These are phyloP conservation scores for Begonia loranthoides DNA, from an alignment of 306 rosid genomes.

Conservation along the genomic window DNA sequence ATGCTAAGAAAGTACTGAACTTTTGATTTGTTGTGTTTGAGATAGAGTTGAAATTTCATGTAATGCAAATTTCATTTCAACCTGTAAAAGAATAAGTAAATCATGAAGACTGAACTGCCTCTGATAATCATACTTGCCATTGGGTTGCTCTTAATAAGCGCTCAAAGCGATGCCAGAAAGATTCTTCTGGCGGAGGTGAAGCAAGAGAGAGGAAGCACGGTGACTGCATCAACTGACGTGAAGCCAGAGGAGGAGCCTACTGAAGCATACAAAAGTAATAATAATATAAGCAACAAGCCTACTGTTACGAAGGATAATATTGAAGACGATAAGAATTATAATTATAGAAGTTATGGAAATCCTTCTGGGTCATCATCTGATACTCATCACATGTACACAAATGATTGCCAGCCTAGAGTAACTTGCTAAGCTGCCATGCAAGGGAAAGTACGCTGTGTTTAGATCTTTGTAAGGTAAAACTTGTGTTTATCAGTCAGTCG, in stretches of 20 bases:
- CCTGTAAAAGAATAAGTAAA: conserved; percentile 4
- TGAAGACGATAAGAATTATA: conserved; percentile 9
- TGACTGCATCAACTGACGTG: neutral
- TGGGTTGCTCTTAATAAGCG: neutral
- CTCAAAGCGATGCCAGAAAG: conserved; percentile 11
- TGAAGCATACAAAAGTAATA: neutral
- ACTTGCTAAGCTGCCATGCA: neutral
- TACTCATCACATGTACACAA: conserved; percentile 5
- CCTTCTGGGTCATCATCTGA: conserved; percentile 9
- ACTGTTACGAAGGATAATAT: neutral
- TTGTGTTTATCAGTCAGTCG: no score
- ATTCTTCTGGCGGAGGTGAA: conserved; percentile 2
- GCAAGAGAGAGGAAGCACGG: neutral
- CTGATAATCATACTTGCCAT: conserved; percentile 1
- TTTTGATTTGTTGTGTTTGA: neutral
- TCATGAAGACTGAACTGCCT: conserved; percentile 6
- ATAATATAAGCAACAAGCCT: conserved; percentile 4
- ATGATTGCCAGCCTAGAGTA: conserved; percentile 8
- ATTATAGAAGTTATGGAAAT: conserved; percentile 11
- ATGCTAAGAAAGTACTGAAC: neutral
- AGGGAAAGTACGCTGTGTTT: no score
- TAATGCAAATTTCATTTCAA: neutral
- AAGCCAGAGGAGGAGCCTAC: neutral
- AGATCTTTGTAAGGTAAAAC: no score
- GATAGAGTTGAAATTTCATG: neutral